These are phyloP conservation scores for Sanghuangporus sanghuang DNA, from an alignment of 1,284 basidiomycete genomes.

Conservation along the genomic window DNA sequence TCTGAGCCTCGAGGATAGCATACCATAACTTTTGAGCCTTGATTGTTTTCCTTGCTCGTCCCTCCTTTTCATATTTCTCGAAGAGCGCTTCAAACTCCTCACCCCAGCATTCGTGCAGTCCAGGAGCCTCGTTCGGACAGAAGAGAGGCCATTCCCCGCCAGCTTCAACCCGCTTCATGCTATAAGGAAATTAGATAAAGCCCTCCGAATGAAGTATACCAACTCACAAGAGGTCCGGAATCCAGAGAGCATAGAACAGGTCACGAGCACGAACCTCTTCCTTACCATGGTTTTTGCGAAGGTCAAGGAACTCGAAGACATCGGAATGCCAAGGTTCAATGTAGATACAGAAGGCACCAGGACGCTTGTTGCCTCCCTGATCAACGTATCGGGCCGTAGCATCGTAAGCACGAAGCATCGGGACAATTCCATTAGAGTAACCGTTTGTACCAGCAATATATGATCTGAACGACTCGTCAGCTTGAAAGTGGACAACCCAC, in stretches of 20 bases:
- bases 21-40: conserved; percentile 99
- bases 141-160: conserved; percentile 94
- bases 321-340: conserved; percentile 98
- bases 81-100: conserved; percentile 92
- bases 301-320: conserved; percentile 95
- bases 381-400: conserved; percentile 99
- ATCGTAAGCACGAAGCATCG: conserved; percentile 98
- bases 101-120: conserved; percentile 86
- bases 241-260: conserved; percentile 98
- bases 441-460: conserved; percentile 96
- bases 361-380: conserved; percentile 99
- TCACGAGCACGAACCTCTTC: conserved; percentile 97
- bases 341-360: conserved; percentile 97
- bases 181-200: conserved; percentile 26
- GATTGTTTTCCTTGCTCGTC: conserved; percentile 82
- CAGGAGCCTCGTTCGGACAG: conserved; percentile 96
- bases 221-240: conserved; percentile 91
- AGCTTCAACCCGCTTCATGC: conserved; percentile 90
- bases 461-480: conserved; percentile 40
- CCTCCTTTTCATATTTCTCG: conserved; percentile 87
- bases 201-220: background rate
- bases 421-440: conserved; percentile 98
- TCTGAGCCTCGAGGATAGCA: conserved; percentile 93
- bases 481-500: conserved; percentile 13
- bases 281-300: conserved; percentile 99